Evolutionary conservation across 2,329 filamentous ascomycete genomes (phyloP).

Genomic region (Fusarium xyrophilum): DNA sequence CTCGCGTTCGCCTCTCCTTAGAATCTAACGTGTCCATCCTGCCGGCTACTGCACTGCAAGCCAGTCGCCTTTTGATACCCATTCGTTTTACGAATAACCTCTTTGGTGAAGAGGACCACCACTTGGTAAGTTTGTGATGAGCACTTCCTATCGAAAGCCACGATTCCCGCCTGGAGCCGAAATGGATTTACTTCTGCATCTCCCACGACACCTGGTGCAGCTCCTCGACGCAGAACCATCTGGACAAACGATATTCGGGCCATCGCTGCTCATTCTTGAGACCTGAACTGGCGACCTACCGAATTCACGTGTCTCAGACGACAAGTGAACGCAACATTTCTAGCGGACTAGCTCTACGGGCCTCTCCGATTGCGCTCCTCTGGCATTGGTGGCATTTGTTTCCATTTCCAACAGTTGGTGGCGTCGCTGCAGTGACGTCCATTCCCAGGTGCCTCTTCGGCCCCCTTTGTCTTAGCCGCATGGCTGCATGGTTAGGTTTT

Average conservation of each 20-base stretch:
- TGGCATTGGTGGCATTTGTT: conserved; percentile 30
- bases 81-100: conserved; percentile 29
- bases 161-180: background rate
- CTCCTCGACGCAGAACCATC: background rate
- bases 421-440: conserved; percentile 39
- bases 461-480: conserved; percentile 40
- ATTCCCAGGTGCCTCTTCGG: conserved; percentile 22
- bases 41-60: conserved; percentile 38
- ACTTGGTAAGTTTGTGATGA: conserved; percentile 40
- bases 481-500: conserved; percentile 24
- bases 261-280: conserved; percentile 10
- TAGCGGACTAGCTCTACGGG: conserved; percentile 13
- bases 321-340: conserved; percentile 5
- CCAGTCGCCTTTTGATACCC: conserved; percentile 41
- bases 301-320: conserved; percentile 22
- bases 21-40: conserved; percentile 29
- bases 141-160: background rate
- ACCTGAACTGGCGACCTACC: conserved; percentile 4
- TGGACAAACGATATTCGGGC: conserved; percentile 3
- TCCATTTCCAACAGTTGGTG: conserved; percentile 24
- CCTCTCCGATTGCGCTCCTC: conserved; percentile 18
- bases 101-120: conserved; percentile 28
- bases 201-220: conserved; percentile 1
- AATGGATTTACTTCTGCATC: background rate
- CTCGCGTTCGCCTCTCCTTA: conserved; percentile 38